Evolutionary conservation across 2,329 filamentous ascomycete genomes (phyloP), one percentile per base, ranked within the genome.

Genomic region (Sclerotinia minor): DNA sequence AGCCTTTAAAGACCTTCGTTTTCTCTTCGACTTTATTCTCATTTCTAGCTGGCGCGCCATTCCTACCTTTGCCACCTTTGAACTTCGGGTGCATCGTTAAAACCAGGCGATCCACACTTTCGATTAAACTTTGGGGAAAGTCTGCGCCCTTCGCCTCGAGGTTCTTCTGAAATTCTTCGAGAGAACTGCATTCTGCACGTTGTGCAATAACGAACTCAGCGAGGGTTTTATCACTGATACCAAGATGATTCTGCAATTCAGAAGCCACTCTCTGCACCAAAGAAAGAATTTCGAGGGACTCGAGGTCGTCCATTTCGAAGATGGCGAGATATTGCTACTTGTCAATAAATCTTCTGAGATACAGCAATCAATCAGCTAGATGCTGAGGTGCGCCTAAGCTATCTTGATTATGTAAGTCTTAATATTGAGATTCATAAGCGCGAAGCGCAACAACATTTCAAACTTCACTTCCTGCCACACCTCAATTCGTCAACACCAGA

Each of bases 191-290:
- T 84, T 94, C 87, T 77, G 90, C 80, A 75, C 96, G 92, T 77
- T 97, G 91, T 70, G 91, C 91, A 76, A 99, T 97, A 75, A 99
- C 88, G 77, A 97, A 99, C 79, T 99, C 95, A 73, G 95, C 94
- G 35, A 99, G 87, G 6, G 92, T 97, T 80, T 96, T 97, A 80
- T 99, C 94, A 77, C 87, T 91, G 74, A 97, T 88, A 67, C 94
- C 92, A 69, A 98, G 81, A 80, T 99, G 92, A 77, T 99, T 99
- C 75, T 96, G 90, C 65, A 99, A 84, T 80, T 99, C 95, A 24
- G 91, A 94, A 19, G 93, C 93, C 74, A 99, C 92, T 79, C 94
- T 97, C 63, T 92, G 95, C 67, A 98, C 93, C 76, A 99, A 89
- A 75, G 94, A 97, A 65, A 99, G 85, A 70, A 96, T 84, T 84